These are phyloP conservation scores for Przewalskia tangutica DNA, from an alignment of 257 asterid species.

Conservation along the genomic window DNA sequence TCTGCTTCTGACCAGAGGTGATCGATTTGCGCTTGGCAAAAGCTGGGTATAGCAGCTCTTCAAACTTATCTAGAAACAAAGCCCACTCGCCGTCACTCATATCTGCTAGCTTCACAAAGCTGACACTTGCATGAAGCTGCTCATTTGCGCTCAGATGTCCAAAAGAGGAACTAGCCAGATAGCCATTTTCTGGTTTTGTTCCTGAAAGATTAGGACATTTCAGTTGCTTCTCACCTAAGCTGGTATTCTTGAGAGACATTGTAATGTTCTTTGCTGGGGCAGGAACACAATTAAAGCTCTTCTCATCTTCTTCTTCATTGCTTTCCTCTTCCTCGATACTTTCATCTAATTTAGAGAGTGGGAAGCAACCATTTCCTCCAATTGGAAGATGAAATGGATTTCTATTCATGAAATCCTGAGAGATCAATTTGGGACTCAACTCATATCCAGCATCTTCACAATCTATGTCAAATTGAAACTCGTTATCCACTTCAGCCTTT, in stretches of 20 bases:
- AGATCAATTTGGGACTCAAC: slow-evolving; percentile 15
- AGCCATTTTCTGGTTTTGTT: slow-evolving; percentile 25
- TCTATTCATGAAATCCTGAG: slow-evolving; percentile 29
- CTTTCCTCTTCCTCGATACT: slow-evolving; percentile 55
- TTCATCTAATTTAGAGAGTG: slow-evolving; percentile 63
- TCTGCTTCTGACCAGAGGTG: slow-evolving; percentile 62
- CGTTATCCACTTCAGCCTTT: slow-evolving; percentile 34
- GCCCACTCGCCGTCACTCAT: slow-evolving; percentile 79
- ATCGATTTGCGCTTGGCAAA: slow-evolving; percentile 54
- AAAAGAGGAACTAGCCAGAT: slow-evolving; percentile 43
- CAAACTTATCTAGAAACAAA: slow-evolving; percentile 66
- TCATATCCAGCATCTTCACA: slow-evolving; percentile 51
- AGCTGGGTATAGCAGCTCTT: slow-evolving; percentile 68
- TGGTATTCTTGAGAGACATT: slow-evolving; percentile 37
- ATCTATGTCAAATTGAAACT: slow-evolving; percentile 66
- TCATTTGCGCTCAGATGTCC: slow-evolving; percentile 83
- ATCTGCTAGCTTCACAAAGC: slow-evolving; percentile 82
- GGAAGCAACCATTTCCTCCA: slow-evolving; percentile 41
- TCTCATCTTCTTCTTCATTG: slow-evolving; percentile 28
- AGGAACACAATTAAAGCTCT: slow-evolving; percentile 17
- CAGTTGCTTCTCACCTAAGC: slow-evolving; percentile 54
- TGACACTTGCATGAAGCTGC: slow-evolving; percentile 69
- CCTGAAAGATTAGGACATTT: slow-evolving; percentile 39
- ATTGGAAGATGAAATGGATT: slow-evolving; percentile 28
- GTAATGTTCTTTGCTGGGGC: slow-evolving; percentile 14